Evolutionary conservation across 139 green algal genomes (phyloP), one percentile per base, ranked within the genome.

Genomic region (Volvox reticuliferus): DNA sequence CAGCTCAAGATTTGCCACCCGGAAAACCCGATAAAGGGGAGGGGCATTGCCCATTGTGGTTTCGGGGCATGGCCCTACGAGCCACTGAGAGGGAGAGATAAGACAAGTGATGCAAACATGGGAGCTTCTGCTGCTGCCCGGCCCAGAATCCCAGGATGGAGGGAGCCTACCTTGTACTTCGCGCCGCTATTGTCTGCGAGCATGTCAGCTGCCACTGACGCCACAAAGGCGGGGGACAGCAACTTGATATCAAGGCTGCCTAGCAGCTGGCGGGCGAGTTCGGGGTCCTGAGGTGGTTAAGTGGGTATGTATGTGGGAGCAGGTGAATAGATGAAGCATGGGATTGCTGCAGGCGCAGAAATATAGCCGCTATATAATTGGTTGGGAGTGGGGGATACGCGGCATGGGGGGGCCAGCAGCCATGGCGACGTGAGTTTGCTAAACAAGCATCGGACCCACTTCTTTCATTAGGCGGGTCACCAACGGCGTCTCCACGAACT

Each of bases 401-500:
- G 35, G 26, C 14, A 79, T 20, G 21, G 32, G 1, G 17, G 12
- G 84, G 80, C 80, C 50, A 78, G 79, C 22, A 50, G 79, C 22
- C 35, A 44, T 24, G 50, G 79, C n/a, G 26, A 84, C 0, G 78
- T 37, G 24, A 35, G n/a, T 21, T 50, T 19, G 33, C 63, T 12
- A 75, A 26, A 28, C 67, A 55, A 55, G 44, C 44, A 55, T 9
- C 44, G 65, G 21, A 73, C 86, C 50, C 86, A 83, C 86, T 76
- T 90, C 5, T 32, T 67, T 1, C 16, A 93, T 68, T 67, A 93
- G 76, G 19, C 35, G 55, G 2, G 83, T 91, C 20, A 97, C 96
- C 91, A 98, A 73, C 1, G 95, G 91, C 12, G 96, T 98, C 93
- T 97, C 94, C 0, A 97, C 94, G 73, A 94, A 96, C 89, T 96